Evolutionary conservation across 1,284 basidiomycete species (phyloP), one percentile per base, ranked within the genome.

Genomic region (Lignosus rhinocerotis): DNA sequence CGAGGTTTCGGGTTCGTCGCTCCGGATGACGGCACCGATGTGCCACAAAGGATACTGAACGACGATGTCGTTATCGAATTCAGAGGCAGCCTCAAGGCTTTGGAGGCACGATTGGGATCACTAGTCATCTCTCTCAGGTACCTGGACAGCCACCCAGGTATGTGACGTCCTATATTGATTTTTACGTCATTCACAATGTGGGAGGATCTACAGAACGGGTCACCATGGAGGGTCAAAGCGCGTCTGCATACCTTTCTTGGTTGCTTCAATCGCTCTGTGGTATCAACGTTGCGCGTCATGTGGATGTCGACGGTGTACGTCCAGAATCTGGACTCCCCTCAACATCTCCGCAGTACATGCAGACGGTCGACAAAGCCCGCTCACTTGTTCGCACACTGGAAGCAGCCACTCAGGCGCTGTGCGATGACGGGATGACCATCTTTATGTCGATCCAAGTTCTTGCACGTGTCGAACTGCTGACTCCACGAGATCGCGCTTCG

Each of bases 1-100:
- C 89, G 83, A 66, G 91, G 90, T n/a, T 88, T 90, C 63, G 90
- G 90, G 31, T 92, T 86, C 78, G 80, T 89, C 36, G 76, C 82
- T 21, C 69, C 81, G 31, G 78, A 80, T 44, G 80, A 83, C 32
- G 76, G 76, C 9, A 74, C 75, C 17, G 77, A 79, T 31, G 72
- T 78, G 36, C 84, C 86, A 5, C 75, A 78, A 62, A 79, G 75
- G 49, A 67, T 78, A 12, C 72, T 92, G 51, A 75, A 76, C 31
- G 72, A 77, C 8, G 82, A 84, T 34, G 77, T 82, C 31, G 76
- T 88, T 34, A 72, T 74, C 11, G 85, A 89, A 61, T 73, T 87
- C 65, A 80, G 75, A 65, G 67, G 73, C 0, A 72, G 78, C 38
- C 71, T 85, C 53, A 73, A 75, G 11, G 75, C 77, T 30, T 67